These are phyloP conservation scores for Isatis lusitanica DNA, from an alignment of 441 rosid genomes.

Conservation along the genomic window DNA sequence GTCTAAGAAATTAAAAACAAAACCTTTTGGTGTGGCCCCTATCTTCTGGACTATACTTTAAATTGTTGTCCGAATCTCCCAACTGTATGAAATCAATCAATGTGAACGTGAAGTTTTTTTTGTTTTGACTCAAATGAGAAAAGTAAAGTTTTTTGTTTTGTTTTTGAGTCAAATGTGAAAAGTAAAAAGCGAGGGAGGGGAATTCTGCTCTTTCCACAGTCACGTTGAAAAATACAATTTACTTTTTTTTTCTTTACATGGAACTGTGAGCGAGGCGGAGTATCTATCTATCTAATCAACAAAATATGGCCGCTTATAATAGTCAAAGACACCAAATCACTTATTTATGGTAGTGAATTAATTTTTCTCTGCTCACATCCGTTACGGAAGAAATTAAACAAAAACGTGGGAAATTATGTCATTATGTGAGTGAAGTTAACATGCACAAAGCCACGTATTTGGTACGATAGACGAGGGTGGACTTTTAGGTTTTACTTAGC, in stretches of 20 bases:
- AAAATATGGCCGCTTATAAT: neutral
- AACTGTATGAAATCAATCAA: neutral
- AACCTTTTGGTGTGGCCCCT: neutral
- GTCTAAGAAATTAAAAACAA: neutral
- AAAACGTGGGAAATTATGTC: neutral
- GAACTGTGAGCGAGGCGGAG: neutral
- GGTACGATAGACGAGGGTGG: neutral
- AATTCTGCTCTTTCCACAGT: neutral
- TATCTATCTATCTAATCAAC: neutral
- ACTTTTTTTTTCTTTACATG: neutral
- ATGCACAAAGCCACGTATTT: slow-evolving; percentile 4
- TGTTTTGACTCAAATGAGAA: neutral
- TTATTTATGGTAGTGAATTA: no score
- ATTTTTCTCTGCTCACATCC: neutral
- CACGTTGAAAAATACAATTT: neutral
- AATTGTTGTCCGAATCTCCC: neutral
- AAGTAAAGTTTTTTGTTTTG: neutral
- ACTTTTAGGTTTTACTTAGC: neutral
- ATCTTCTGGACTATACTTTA: neutral
- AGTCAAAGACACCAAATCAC: neutral
- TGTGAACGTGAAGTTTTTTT: neutral
- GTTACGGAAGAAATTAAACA: neutral
- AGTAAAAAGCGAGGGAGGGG: neutral
- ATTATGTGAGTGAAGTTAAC: neutral
- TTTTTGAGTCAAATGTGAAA: neutral